A percentile compares a stretch with the other conserved stretches of the same genome.
Evolutionary conservation across 2,329 filamentous ascomycete genomes (phyloP).

Genomic region (Cordyceps farinosa): DNA sequence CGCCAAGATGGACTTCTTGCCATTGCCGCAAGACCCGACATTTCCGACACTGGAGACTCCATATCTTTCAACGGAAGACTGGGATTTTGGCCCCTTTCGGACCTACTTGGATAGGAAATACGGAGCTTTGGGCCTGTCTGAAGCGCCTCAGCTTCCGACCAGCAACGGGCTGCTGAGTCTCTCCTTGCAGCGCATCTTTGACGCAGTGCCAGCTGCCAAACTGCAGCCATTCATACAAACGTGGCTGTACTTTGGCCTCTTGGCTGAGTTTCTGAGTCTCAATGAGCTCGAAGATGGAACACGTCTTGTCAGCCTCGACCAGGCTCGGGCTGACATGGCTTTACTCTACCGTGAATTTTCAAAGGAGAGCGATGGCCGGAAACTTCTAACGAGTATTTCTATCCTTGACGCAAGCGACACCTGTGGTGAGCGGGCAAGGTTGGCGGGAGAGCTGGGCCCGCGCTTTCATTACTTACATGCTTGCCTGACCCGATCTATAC

Average conservation of each 20-base stretch:
- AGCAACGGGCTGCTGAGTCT: conserved; percentile 3
- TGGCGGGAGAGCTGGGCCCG: conserved; percentile 17
- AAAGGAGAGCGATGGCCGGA: conserved; percentile 9
- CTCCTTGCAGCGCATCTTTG: background rate
- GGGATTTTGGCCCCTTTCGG: conserved; percentile 28
- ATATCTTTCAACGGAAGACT: conserved; percentile 25
- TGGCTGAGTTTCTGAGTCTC: conserved; percentile 29
- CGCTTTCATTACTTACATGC: conserved; percentile 22
- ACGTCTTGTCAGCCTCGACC: conserved; percentile 17
- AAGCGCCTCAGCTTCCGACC: conserved; percentile 19
- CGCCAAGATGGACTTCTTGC: conserved; percentile 24
- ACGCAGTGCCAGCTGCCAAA: conserved; percentile 24
- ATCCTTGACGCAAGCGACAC: conserved; percentile 9
- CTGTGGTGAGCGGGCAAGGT: conserved; percentile 18
- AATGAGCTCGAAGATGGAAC: conserved; percentile 23
- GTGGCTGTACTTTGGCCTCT: conserved; percentile 33
- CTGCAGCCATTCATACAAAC: conserved; percentile 30
- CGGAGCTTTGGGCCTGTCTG: conserved; percentile 16
- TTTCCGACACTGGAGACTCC: conserved; percentile 20
- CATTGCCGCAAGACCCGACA: conserved; percentile 22
- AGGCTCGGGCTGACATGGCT: conserved; percentile 19
- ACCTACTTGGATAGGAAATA: conserved; percentile 25
- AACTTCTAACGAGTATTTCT: background rate
- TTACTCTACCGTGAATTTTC: conserved; percentile 18
- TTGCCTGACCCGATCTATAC: conserved; percentile 22